phyloP scores from a whole-genome alignment of 1,284 basidiomycete species.

The Ganoderma lingzhi region DNA sequence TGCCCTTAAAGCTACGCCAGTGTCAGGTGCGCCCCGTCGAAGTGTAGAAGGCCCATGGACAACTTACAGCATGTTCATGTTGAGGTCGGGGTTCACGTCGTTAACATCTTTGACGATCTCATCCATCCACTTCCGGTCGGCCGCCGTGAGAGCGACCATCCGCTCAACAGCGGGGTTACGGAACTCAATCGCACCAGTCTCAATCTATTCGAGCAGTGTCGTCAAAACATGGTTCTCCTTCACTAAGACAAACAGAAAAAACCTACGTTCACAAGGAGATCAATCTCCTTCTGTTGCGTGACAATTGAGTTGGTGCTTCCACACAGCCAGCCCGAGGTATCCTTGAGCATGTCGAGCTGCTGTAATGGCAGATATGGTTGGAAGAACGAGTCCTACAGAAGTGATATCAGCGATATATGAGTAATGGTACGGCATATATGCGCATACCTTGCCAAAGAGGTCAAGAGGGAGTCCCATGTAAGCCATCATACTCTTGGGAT shows the following conservation, averaged over 20 bases:
- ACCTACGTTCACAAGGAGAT: conserved; percentile 89
- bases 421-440: background rate
- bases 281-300: conserved; percentile 92
- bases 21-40: background rate
- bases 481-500: conserved; percentile 89
- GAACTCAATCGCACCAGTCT: conserved; percentile 87
- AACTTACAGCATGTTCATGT: conserved; percentile 70
- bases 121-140: conserved; percentile 97
- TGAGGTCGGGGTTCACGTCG: conserved; percentile 58
- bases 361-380: conserved; percentile 98
- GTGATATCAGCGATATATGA: background rate
- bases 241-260: background rate
- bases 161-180: conserved; percentile 84
- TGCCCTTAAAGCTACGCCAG: conserved; percentile 79
- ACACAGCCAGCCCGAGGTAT: conserved; percentile 86
- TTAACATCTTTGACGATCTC: conserved; percentile 55
- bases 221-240: background rate
- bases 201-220: conserved; percentile 61
- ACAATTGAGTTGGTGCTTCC: conserved; percentile 98
- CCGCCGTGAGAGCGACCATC: conserved; percentile 83
- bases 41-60: background rate
- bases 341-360: conserved; percentile 90
- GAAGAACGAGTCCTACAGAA: conserved; percentile 87
- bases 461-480: conserved; percentile 94
- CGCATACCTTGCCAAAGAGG: conserved; percentile 78